Evolutionary conservation across 441 rosid genomes (phyloP), one percentile per base, ranked within the genome.

Genomic region (Populus hybrid): DNA sequence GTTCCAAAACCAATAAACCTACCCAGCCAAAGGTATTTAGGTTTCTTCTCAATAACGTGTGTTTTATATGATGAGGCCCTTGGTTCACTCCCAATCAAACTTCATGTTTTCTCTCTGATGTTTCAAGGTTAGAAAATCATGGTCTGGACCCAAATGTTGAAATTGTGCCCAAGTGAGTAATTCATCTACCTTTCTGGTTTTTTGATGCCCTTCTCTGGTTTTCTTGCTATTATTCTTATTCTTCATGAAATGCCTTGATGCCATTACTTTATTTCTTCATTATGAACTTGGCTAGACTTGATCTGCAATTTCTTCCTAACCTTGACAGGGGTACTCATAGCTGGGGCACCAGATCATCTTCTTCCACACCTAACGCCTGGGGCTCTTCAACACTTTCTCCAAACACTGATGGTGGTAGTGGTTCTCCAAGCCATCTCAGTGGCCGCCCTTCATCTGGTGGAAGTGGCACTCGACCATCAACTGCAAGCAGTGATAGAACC

Each of bases 1-100:
- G 98, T 94, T 84, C 99, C 99, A 7, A 97, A 93, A 85, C 99
- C 99, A 32, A 93, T 97, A 76, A 97, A 97, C 82, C 85, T 97
- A 81, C 99, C 99, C 30, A 97, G 99, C 84, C 99, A 94, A 84
- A 92, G 95, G 99, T 94, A 89, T 79, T 73, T 76, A 67, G 73
- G 78, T 83, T 67, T 59, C 38, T 74, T 18, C 74, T 61, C n/a
- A 67, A 67, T 76, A 26, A 69, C 46, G n/a, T 30, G 53, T 81
- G 34, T 75, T 79, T 71, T 10, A 79, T 82, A 8, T 72, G 57
- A 34, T 40, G 28, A 57, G 34, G 69, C 67, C 2, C 72, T 21
- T 70, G 11, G 26, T 67, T 73, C 38, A 21, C 11, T 35, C 32
- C 28, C 70, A 75, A 18, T 72, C n/a, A 46, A 75, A 69, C 71